Percentiles rank a stretch among this genome's conserved stretches.
These are phyloP conservation scores for Juglanconis juglandina DNA, from an alignment of 2,329 filamentous ascomycete genomes.

Conservation along the genomic window DNA sequence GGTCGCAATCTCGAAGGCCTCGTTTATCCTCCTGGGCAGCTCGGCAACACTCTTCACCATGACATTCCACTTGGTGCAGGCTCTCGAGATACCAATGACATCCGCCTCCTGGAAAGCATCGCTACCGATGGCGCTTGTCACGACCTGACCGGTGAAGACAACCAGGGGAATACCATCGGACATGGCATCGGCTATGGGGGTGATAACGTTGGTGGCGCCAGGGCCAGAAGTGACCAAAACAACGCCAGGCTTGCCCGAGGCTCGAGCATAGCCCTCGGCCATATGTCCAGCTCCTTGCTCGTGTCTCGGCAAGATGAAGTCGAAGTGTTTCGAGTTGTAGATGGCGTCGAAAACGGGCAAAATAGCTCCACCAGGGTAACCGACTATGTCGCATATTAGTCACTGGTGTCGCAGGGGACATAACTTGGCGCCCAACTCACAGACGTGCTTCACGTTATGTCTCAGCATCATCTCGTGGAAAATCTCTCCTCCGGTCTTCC, in stretches of 20 bases:
- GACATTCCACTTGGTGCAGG: constrained; percentile 98
- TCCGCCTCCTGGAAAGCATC: constrained; percentile 98
- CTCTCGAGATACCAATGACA: constrained; percentile 85
- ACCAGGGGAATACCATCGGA: constrained; percentile 95
- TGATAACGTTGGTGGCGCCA: constrained; percentile 93
- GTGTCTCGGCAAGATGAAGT: constrained; percentile 92
- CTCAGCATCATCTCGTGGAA: constrained; percentile 99
- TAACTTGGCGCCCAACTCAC: constrained; percentile 51
- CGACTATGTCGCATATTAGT: constrained; percentile 49
- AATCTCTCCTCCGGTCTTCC: constrained; percentile 91
- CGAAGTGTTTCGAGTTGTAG: constrained; percentile 95
- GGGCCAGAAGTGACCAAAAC: constrained; percentile 96
- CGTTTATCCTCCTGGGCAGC: constrained; percentile 88
- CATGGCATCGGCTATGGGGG: constrained; percentile 92
- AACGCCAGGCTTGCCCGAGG: constrained; percentile 89
- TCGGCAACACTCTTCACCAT: constrained; percentile 97
- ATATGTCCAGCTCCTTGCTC: constrained; percentile 98
- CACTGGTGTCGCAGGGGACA: constrained; percentile 12
- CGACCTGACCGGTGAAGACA: constrained; percentile 92
- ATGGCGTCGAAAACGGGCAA: constrained; percentile 98
- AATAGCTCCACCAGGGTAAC: constrained; percentile 93
- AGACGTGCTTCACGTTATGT: constrained; percentile 88
- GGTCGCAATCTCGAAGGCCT: constrained; percentile 96
- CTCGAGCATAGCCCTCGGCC: constrained; percentile 94
- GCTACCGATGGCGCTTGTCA: constrained; percentile 83